Evolutionary conservation across 306 rosid genomes (phyloP).

Genomic region (Quillaja saponaria): DNA sequence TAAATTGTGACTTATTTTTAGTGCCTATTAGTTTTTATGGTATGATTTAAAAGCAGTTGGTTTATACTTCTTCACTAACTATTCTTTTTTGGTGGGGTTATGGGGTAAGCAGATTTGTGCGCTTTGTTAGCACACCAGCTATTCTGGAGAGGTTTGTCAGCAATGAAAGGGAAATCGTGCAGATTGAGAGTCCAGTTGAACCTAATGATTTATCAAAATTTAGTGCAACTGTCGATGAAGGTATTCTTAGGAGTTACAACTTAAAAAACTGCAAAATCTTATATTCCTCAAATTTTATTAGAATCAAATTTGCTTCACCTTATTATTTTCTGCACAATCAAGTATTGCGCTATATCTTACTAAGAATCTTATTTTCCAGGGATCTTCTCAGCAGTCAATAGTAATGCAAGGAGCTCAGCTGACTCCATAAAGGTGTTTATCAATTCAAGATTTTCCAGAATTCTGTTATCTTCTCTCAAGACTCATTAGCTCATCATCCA

Average conservation of each 20-base stretch:
- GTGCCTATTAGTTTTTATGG: neutral
- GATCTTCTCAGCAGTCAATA: conserved; percentile 34
- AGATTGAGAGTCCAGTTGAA: conserved; percentile 56
- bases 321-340: neutral
- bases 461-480: neutral
- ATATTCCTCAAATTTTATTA: neutral
- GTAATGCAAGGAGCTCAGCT: conserved; percentile 38
- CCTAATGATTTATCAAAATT: conserved; percentile 40
- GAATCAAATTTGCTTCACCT: neutral
- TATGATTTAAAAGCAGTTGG: conserved; percentile 1
- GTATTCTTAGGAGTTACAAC: conserved; percentile 29
- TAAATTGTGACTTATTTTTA: too few species aligned
- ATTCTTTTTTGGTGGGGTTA: neutral
- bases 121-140: conserved; percentile 74
- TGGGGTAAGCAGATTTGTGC: conserved; percentile 52
- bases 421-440: conserved; percentile 40
- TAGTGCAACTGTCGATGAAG: conserved; percentile 33
- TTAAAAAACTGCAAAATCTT: neutral
- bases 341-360: too few species aligned
- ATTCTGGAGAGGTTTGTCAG: conserved; percentile 67
- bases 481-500: conserved; percentile 12
- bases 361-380: conserved; percentile 23
- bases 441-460: neutral
- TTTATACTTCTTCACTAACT: conserved; percentile 4
- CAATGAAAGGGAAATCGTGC: conserved; percentile 62